phyloP scores from a whole-genome alignment of 2,329 filamentous ascomycete species.

The Fusarium nodosum region DNA sequence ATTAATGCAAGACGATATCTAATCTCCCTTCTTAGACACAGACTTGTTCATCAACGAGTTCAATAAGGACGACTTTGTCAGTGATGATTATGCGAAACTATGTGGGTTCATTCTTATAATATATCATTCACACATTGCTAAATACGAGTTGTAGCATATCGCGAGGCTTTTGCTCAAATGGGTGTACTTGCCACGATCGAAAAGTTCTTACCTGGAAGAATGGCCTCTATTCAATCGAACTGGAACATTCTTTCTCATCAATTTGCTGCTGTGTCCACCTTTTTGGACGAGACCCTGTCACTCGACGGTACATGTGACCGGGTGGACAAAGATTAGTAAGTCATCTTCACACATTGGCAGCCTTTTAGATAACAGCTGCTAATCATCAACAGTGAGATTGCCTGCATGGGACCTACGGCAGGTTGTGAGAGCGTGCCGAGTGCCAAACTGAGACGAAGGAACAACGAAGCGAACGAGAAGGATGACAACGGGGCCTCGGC shows the following conservation, averaged over 20 bases:
- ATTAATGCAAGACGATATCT: background rate
- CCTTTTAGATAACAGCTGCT: background rate
- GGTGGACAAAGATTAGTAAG: background rate
- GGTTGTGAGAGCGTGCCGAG: background rate
- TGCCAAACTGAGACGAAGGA: background rate
- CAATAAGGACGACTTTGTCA: background rate
- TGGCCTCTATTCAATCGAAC: background rate
- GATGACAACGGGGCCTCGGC: background rate
- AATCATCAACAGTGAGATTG: background rate
- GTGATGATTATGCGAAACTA: background rate
- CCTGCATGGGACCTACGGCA: background rate
- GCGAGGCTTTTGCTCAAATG: conserved; percentile 1
- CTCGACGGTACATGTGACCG: background rate
- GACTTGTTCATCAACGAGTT: background rate
- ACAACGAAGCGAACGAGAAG: background rate
- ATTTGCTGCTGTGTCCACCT: background rate
- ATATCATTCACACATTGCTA: background rate
- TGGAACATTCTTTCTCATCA: background rate
- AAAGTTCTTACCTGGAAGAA: background rate
- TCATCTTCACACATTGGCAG: background rate
- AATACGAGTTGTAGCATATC: background rate
- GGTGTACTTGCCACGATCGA: background rate
- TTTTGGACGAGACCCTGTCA: background rate
- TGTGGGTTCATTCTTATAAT: background rate
- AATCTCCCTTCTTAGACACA: background rate